Evolutionary conservation across 129 eudicot genomes (phyloP).

Genomic region (Glebionis coronaria): DNA sequence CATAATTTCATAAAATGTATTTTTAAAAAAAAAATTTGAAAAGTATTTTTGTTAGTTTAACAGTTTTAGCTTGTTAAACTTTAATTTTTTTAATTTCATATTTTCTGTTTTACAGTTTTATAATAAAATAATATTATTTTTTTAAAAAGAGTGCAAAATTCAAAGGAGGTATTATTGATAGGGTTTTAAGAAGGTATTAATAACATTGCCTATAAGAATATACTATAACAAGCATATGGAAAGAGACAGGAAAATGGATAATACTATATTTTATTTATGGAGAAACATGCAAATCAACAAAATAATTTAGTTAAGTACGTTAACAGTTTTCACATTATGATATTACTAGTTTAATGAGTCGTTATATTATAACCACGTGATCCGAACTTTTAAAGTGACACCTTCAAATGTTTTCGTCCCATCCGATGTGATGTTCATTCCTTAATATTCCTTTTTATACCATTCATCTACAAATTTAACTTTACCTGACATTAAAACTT

Average conservation of each 20-base stretch:
- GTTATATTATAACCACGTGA: constrained; percentile 24
- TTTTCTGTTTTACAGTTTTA: no score
- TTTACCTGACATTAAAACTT: background rate
- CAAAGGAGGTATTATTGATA: no score
- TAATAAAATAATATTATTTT: no score
- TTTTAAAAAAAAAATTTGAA: no score
- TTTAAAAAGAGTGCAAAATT: no score
- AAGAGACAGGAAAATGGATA: background rate
- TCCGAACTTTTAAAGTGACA: background rate
- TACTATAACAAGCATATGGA: background rate
- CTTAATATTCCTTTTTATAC: no score
- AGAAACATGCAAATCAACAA: background rate
- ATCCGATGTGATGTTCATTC: constrained; percentile 8
- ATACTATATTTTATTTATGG: background rate
- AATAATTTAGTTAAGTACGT: background rate
- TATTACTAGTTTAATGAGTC: background rate
- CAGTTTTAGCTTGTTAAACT: no score
- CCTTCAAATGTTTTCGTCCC: constrained; percentile 6
- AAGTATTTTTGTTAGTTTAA: no score
- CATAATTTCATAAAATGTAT: no score
- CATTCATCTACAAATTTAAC: background rate
- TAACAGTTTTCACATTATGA: constrained; percentile 20
- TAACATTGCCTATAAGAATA: no score
- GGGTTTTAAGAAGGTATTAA: no score
- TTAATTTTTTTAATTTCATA: no score